Conservation (phyloP, 208 protist species). For the Crithidia acanthocephali region DNA sequence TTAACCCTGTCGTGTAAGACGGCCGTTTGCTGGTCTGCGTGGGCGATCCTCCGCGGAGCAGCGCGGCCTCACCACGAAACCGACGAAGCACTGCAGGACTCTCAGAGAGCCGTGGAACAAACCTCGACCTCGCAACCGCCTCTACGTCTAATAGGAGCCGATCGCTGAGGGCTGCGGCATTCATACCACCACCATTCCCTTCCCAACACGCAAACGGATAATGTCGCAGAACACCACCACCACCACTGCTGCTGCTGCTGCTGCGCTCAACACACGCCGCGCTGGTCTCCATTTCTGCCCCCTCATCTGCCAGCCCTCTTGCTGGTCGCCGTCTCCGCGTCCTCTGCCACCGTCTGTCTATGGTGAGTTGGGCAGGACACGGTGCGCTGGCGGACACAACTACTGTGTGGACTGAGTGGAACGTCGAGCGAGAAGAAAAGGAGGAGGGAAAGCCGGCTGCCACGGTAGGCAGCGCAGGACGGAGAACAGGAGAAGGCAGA, state of each 20-base stretch:
- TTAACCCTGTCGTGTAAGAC: neutral
- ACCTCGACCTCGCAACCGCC: no score
- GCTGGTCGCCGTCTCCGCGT: neutral
- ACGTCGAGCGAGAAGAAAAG: neutral
- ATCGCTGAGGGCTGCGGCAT: no score
- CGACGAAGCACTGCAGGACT: neutral
- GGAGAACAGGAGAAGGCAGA: neutral
- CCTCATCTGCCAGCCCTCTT: neutral
- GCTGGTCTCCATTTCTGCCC: neutral
- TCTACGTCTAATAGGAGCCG: no score
- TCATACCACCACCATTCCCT: no score
- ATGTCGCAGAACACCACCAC: no score
- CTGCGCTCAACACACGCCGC: no score
- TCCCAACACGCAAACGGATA: no score
- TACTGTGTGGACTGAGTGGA: neutral
- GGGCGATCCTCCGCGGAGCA: neutral
- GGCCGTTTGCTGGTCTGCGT: neutral
- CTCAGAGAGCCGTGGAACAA: no score
- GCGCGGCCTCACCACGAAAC: neutral
- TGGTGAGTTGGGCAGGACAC: neutral
- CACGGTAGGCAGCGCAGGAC: neutral
- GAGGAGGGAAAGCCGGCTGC: conserved; percentile 5
- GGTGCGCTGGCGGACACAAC: neutral
- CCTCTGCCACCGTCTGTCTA: neutral
- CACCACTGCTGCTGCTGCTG: no score